Evolutionary conservation across 192 early-diverging fungal genomes (phyloP), one percentile per base, ranked within the genome.

Genomic region (Backusella australiensis): DNA sequence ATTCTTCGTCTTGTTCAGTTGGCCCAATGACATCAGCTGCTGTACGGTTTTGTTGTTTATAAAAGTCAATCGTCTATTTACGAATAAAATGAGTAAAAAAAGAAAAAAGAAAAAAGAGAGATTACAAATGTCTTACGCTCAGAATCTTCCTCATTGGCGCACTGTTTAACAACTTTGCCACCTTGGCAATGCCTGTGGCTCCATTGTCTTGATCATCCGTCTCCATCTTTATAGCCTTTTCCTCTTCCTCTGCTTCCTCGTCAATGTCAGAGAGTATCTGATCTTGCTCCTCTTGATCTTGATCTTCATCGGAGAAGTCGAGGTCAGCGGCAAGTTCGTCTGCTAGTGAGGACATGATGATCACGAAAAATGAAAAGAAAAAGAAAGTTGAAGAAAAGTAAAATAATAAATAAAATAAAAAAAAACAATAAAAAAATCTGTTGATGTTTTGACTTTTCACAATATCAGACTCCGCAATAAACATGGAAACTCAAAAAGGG

Each of bases 301-400:
- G 66, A 6, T 83, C 82, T 12, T 78, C 68, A 32, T 84, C 88
- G 46, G 89, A 84, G 46, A 94, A 93, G 56, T 96, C 94, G 34
- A 96, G 87, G 75, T 99, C 97, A n/a, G 91, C 91, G 21, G 94
- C 85, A 34, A 97, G 82, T 78, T 96, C 96, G 72, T 96, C 93
- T 44, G 95, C 93, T 76, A 95, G 67, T 12, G 82, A 85, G 66
- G 91, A 84, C 91, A 93, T 93, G 59, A 49, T 73, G 26, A 73
- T 65, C 14, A 44, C 26, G 6, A 42, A 42, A 42, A 32, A 32
- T 32, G 32, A 32, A 32, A 15, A 21, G 23, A 21, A 63, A 26
- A 63, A 12, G 23, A 21, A 21, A 59, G 11, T 9, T 56, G 2
- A 21, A 26, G 8, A 29, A n/a, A 26, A 59, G 11, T 0, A 26